Base-by-base conservation (phyloP, 2,329 filamentous ascomycete species). In the Colletotrichum sansevieriae region DNA sequence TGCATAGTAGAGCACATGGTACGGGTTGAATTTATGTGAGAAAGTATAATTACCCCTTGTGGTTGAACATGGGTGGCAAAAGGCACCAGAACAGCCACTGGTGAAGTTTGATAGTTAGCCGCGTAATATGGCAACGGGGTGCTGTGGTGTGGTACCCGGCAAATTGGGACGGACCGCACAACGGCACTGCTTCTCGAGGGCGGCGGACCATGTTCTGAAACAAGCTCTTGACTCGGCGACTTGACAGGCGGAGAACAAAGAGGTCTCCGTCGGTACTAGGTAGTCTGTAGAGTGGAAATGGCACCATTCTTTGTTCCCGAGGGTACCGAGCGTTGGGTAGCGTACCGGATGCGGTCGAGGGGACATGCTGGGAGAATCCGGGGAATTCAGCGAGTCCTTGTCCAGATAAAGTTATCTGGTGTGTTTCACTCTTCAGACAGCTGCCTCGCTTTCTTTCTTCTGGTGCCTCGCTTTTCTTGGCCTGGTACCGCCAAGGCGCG, bases 371-470 rank as follows among this genome's bases (percentile, higher is more conserved):
- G 70, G 39, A 63, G 60, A 49, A 43, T 39, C 41, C 49, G 51
- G 63, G 61, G 70, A 59, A 49, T 43, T 43, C 43, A 49, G 57
- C 65, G 46, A 51, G 47, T 66, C 55, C 66, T 52, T 69, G 59
- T 69, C 51, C 49, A 66, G 47, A 66, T 69, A 69, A 61, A 69
- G 66, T 69, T 69, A 22, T 44, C n/a, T 57, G 47, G 55, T 51
- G 25, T 61, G 66, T 69, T 69, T 69, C 66, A 66, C 51, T 25
- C 35, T 13, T 55, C 10, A 25, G 51, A 62, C 33, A 55, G 33
- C 41, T 55, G 61, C 65, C 61, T 68, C 61, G 1, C 18, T 18
- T 18, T 18, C 18, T 2, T 18, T 18, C 18, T 18, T 18, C 18
- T 18, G 18, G 18, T 18, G 18, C 18, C 18, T 18, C 18, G 18